Evolutionary conservation across 371 early-diverging fungal species (phyloP), one percentile per base, ranked within the genome.

Genomic region (Mucor plumbeus): DNA sequence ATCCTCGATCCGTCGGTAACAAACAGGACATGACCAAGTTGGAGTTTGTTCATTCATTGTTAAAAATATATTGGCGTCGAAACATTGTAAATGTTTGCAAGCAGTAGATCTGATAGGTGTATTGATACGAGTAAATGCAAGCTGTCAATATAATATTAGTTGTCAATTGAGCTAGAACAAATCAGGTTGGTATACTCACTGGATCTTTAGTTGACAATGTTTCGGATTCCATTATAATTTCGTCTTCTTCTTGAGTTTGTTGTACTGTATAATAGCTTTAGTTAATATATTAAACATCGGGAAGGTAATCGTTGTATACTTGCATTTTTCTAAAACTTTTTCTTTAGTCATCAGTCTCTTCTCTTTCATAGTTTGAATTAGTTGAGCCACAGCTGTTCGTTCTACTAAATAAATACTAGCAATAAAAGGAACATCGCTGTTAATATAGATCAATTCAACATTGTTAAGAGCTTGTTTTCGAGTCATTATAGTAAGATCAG

Each of bases 81-180:
- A 94, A 68, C 94, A 94, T 69, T 93, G 91, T 13, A 89, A 54
- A 73, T 93, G 94, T 19, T 82, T 71, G 67, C 94, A 93, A 9
- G 70, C 64, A 1, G 62, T 70, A 0, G 90, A 83, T 55, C 91
- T 85, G n/a, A 82, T 80, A 0, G 94, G 94, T 14, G 79, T 70
- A 0, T 59, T 68, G 35, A 93, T 91, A 6, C 92, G 87, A 4
- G 80, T 80, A 58, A 87, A 86, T 1, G 86, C 86, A 50, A 92
- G 81, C 81, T 89, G 69, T 13, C 59, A 9, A 9, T 7, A 76
- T 6, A 43, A 14, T 17, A 26, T 44, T 44, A 36, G n/a, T 55
- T 15, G 62, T 65, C 35, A 36, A 36, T 26, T 26, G 26, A 1
- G 26, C 26, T 26, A 1, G 26, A 26, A 3, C 26, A 3, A 31